phyloP scores from a whole-genome alignment of 176 grass and related monocot genomes.

The Musa troglodytarum region DNA sequence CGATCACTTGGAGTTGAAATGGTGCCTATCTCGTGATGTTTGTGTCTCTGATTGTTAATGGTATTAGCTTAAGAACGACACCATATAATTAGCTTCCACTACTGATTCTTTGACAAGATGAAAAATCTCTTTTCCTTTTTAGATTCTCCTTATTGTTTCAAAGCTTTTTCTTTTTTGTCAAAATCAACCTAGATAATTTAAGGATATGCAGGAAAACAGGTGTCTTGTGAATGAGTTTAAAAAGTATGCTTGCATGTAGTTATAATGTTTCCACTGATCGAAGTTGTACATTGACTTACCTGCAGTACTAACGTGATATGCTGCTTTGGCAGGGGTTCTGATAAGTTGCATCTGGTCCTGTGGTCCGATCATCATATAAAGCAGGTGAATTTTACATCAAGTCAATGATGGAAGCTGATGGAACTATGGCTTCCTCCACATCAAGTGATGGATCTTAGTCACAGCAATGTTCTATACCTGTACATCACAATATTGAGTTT shows the following conservation, averaged over 20 bases:
- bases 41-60: neutral
- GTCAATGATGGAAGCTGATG: conserved; percentile 83
- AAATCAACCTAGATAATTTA: neutral
- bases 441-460: neutral
- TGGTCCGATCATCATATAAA: conserved; percentile 93
- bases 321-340: conserved; percentile 57
- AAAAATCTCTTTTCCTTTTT: too few species aligned
- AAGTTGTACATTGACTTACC: neutral
- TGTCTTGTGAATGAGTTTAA: neutral
- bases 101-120: neutral
- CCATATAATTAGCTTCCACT: neutral
- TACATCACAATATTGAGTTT: neutral
- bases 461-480: neutral
- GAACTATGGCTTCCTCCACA: conserved; percentile 25
- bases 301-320: neutral
- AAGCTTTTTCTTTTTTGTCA: neutral
- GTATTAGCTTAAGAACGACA: neutral
- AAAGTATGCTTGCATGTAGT: too few species aligned
- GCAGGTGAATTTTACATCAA: conserved; percentile 95
- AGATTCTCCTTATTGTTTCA: too few species aligned
- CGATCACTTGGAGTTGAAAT: conserved; percentile 66
- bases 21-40: conserved; percentile 29
- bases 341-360: conserved; percentile 83
- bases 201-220: neutral
- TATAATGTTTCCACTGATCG: neutral